A percentile compares a stretch with the other conserved stretches of the same genome.
phyloP scores from a whole-genome alignment of 805 yeast species.

The Kodamaea kaohsiungensis region DNA sequence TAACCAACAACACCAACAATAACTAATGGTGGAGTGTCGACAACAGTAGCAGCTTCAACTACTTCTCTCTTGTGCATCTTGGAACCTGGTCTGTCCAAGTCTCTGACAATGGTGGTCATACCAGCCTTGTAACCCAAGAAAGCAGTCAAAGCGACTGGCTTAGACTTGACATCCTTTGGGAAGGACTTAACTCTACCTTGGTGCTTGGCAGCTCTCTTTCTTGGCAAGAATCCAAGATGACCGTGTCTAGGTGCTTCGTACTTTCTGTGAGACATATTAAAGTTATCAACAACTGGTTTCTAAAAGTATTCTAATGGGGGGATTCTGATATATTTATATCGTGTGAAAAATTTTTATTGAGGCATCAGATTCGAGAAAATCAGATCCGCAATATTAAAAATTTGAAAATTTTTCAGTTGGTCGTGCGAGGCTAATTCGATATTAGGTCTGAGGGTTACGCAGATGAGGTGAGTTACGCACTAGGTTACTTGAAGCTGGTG shows the following conservation, averaged over 20 bases:
- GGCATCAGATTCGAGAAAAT: background rate
- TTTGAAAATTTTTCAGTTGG: background rate
- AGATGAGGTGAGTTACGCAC: no score
- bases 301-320: constrained; percentile 1
- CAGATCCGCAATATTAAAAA: no score
- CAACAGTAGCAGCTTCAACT: constrained; percentile 99
- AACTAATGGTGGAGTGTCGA: constrained; percentile 98
- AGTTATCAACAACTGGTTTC: constrained; percentile 29
- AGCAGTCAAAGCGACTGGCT: constrained; percentile 98
- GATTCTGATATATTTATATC: background rate
- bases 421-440: background rate
- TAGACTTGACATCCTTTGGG: constrained; percentile 98
- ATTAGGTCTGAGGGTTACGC: background rate
- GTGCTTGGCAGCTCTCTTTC: constrained; percentile 98
- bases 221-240: constrained; percentile 99
- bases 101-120: constrained; percentile 99
- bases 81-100: constrained; percentile 99
- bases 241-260: constrained; percentile 99
- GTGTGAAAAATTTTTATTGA: constrained; percentile 15
- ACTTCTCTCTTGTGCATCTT: constrained; percentile 99
- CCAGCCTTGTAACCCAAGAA: constrained; percentile 99
- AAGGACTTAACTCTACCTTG: constrained; percentile 99
- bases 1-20: constrained; percentile 99
- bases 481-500: no score
- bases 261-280: constrained; percentile 97